phyloP scores from a whole-genome alignment of 2,329 filamentous ascomycete genomes.

The Phyllosticta capitalensis region DNA sequence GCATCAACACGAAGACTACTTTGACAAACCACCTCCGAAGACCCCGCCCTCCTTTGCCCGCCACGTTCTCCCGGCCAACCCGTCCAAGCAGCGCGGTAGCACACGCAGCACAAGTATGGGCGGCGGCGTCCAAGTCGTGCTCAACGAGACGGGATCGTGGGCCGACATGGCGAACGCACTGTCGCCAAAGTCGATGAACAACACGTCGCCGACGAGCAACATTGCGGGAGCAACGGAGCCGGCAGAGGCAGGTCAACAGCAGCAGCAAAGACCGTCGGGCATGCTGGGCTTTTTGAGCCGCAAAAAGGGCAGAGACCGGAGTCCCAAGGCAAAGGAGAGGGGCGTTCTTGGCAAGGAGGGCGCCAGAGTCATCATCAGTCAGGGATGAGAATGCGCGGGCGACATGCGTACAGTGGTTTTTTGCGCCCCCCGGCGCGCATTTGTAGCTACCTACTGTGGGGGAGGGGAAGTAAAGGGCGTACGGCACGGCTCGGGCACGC shows the following conservation, averaged over 20 bases:
- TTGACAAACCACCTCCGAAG: slow-evolving; percentile 14
- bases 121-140: slow-evolving; percentile 81
- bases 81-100: slow-evolving; percentile 43
- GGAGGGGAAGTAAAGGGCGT: too few species aligned
- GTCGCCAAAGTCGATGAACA: slow-evolving; percentile 41
- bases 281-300: slow-evolving; percentile 85
- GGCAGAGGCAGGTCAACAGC: background rate
- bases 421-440: too few species aligned
- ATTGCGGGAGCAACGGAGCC: slow-evolving; percentile 18
- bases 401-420: background rate
- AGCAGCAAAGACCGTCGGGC: slow-evolving; percentile 50
- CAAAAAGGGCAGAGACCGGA: slow-evolving; percentile 83
- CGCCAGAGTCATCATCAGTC: slow-evolving; percentile 52
- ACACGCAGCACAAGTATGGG: slow-evolving; percentile 66
- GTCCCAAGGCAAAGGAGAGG: slow-evolving; percentile 86
- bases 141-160: slow-evolving; percentile 86
- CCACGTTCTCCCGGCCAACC: slow-evolving; percentile 24
- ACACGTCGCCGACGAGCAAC: background rate
- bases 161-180: slow-evolving; percentile 81
- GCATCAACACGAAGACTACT: slow-evolving; percentile 7
- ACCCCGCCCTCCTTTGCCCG: slow-evolving; percentile 24
- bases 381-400: slow-evolving; percentile 22
- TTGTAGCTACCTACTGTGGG: background rate
- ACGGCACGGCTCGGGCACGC: too few species aligned
- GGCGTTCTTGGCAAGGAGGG: slow-evolving; percentile 94